phyloP scores from a whole-genome alignment of 169 alveolate species.

The Cyclospora cayetanensis region DNA sequence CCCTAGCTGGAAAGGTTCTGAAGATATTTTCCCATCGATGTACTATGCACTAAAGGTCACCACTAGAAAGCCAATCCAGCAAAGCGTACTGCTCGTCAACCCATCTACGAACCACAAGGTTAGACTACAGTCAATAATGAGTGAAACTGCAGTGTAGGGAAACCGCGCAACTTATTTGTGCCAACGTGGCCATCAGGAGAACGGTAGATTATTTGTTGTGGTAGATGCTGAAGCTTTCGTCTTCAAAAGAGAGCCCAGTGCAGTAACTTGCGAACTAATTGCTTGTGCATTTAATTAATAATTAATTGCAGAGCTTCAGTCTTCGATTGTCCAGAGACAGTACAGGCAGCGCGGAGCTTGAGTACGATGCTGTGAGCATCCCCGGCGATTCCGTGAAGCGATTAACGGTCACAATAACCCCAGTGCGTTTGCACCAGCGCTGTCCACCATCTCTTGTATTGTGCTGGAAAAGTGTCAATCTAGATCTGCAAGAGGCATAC shows the following conservation, averaged over 20 bases:
- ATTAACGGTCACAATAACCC: slow-evolving; percentile 22
- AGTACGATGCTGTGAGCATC: slow-evolving; percentile 22
- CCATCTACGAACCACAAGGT: slow-evolving; percentile 51
- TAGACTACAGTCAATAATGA: background rate
- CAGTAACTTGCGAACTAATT: no score
- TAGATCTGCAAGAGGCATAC: no score
- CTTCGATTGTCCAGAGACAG: slow-evolving; percentile 18
- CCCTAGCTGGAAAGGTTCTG: slow-evolving; percentile 18
- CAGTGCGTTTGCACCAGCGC: slow-evolving; percentile 15
- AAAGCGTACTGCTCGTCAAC: slow-evolving; percentile 44
- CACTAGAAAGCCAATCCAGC: background rate
- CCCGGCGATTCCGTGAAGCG: slow-evolving; percentile 39
- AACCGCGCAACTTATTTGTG: no score
- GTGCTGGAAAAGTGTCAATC: no score
- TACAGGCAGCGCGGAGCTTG: slow-evolving; percentile 22
- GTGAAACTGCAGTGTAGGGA: no score
- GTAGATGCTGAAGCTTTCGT: no score
- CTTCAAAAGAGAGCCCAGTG: no score
- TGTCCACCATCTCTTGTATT: no score
- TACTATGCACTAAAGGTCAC: background rate
- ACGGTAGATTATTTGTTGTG: no score
- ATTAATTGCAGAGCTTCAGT: slow-evolving; percentile 28
- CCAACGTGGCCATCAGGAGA: no score
- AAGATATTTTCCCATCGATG: slow-evolving; percentile 30
- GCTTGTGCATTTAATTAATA: no score